phyloP scores from a whole-genome alignment of 257 asterid genomes.

The Pogostemon cablin region DNA sequence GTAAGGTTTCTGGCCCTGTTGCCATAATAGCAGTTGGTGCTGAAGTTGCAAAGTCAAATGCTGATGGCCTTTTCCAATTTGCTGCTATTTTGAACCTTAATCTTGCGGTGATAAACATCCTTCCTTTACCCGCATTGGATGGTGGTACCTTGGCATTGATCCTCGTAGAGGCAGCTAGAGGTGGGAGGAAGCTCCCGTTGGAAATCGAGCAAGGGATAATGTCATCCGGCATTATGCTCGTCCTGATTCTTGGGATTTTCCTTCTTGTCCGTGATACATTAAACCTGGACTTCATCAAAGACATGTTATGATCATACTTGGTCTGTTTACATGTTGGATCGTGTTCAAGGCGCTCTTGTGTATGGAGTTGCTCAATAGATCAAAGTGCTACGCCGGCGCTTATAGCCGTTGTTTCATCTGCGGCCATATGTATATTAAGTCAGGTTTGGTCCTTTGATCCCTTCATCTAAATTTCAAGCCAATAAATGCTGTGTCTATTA shows the following conservation, averaged over 20 bases:
- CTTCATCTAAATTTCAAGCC: slow-evolving; percentile 26
- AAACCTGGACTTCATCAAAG: slow-evolving; percentile 79
- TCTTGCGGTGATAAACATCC: slow-evolving; percentile 91
- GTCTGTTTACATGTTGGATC: not conserved
- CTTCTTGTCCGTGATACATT: slow-evolving; percentile 93
- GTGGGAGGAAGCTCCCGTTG: slow-evolving; percentile 87
- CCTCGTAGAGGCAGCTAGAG: slow-evolving; percentile 87
- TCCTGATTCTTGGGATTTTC: slow-evolving; percentile 69
- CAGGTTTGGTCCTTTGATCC: not conserved
- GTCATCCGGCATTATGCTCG: slow-evolving; percentile 87
- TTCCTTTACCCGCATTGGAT: slow-evolving; percentile 93
- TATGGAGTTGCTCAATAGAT: slow-evolving; percentile 12
- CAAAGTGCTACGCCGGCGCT: slow-evolving; percentile 3
- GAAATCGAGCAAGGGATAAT: slow-evolving; percentile 87
- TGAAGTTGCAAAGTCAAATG: slow-evolving; percentile 87
- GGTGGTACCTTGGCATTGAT: slow-evolving; percentile 92
- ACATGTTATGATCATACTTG: slow-evolving; percentile 55
- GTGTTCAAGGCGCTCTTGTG: slow-evolving; percentile 12
- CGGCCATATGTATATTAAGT: slow-evolving; percentile 15
- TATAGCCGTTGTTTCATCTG: slow-evolving; percentile 16
- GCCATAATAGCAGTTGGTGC: slow-evolving; percentile 99
- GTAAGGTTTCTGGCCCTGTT: slow-evolving; percentile 97
- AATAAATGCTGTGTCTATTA: slow-evolving; percentile 27
- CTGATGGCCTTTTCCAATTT: slow-evolving; percentile 90
- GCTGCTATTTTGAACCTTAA: slow-evolving; percentile 88